Conservation (phyloP, 805 yeast species). For the Saccharomycopsis lassenensis region DNA sequence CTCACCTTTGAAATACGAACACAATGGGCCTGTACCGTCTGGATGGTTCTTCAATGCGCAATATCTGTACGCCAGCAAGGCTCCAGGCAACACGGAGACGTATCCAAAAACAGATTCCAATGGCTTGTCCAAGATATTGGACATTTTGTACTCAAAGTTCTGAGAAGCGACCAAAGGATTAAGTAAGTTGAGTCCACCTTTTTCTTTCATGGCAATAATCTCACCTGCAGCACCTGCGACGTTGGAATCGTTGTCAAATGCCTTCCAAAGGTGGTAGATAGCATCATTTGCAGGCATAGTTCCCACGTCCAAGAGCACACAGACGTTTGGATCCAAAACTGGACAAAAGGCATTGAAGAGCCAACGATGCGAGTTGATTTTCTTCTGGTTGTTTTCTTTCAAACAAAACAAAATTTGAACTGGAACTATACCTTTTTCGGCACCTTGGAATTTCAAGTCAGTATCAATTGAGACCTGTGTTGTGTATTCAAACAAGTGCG, state of each 20-base stretch:
- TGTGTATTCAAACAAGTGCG: constrained; percentile 92
- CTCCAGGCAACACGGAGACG: constrained; percentile 91
- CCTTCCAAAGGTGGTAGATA: constrained; percentile 91
- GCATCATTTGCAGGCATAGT: constrained; percentile 87
- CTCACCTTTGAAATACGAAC: constrained; percentile 87
- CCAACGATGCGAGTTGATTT: constrained; percentile 98
- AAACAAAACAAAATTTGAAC: constrained; percentile 89
- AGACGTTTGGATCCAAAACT: constrained; percentile 80
- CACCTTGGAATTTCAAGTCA: constrained; percentile 80
- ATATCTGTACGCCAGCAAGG: constrained; percentile 87
- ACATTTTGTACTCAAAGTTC: constrained; percentile 92
- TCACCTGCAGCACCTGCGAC: constrained; percentile 99
- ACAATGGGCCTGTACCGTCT: constrained; percentile 87
- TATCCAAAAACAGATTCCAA: constrained; percentile 88
- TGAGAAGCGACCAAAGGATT: constrained; percentile 95
- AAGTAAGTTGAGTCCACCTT: constrained; percentile 64
- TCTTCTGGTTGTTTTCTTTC: constrained; percentile 85
- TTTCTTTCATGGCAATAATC: constrained; percentile 90
- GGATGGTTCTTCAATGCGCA: constrained; percentile 75
- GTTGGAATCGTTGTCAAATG: constrained; percentile 89
- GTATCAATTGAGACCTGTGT: constrained; percentile 91
- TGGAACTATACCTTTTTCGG: constrained; percentile 84
- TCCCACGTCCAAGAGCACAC: constrained; percentile 90
- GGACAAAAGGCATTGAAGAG: constrained; percentile 93
- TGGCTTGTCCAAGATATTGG: constrained; percentile 93